phyloP scores from a whole-genome alignment of 1,284 basidiomycete species.

The Irpex sp. region DNA sequence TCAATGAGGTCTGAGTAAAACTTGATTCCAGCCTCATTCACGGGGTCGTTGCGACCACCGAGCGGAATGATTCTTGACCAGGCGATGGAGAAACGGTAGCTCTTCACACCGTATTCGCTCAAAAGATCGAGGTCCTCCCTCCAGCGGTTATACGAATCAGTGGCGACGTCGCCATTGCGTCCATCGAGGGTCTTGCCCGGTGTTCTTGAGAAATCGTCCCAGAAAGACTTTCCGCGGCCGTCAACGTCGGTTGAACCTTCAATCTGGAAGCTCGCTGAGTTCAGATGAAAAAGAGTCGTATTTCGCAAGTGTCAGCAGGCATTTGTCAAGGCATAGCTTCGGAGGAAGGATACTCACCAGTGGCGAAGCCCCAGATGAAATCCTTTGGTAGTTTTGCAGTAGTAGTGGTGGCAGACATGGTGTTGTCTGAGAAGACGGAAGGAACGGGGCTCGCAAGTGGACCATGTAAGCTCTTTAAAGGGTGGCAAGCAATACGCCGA shows the following conservation, averaged over 20 bases:
- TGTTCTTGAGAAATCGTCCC: conserved; percentile 69
- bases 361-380: conserved; percentile 74
- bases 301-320: conserved; percentile 9
- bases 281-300: conserved; percentile 5
- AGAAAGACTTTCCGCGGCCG: conserved; percentile 64
- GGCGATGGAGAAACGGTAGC: conserved; percentile 60
- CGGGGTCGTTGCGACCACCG: conserved; percentile 66
- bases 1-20: conserved; percentile 71
- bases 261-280: conserved; percentile 60
- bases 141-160: conserved; percentile 68
- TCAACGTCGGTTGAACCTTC: conserved; percentile 59
- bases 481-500: conserved; percentile 22
- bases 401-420: conserved; percentile 19
- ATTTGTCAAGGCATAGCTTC: too few relatives aligned
- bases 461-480: conserved; percentile 25
- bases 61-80: conserved; percentile 74
- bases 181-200: conserved; percentile 69
- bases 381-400: conserved; percentile 39
- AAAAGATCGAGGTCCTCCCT: conserved; percentile 67
- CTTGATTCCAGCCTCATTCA: conserved; percentile 65
- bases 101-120: conserved; percentile 34
- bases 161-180: conserved; percentile 63
- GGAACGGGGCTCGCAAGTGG: conserved; percentile 16
- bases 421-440: conserved; percentile 19
- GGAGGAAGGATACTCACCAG: conserved; percentile 37